Base-by-base conservation (phyloP, 164 flowering plant species). In the grape (Vitis vinifera) region DNA sequence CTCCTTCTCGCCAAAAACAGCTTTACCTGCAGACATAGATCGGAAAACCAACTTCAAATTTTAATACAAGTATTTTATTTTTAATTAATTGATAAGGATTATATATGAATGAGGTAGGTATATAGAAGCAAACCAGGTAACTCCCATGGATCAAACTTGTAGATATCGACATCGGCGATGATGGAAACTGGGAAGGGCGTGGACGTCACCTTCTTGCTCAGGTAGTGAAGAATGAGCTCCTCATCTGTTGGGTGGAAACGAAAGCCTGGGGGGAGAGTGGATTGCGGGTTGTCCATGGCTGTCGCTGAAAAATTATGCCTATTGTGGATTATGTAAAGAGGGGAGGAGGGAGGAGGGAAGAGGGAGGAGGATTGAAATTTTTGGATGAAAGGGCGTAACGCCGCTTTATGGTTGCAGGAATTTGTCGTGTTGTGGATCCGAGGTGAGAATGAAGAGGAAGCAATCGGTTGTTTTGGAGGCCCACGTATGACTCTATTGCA, bases 171-270 rank as follows among this genome's bases (percentile, higher is more conserved):
- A 51, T 80, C 84, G 2, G 83, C 83, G 12, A 85, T 79, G 73
- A 82, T 82, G 16, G 84, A 71, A 10, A 77, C 77, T 0, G 88
- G 81, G 16, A 81, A 76, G 9, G 78, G 83, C 8, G 63, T 48
- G 15, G 84, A 77, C 0, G 79, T 31, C 0, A 73, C 76, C 69
- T 76, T 82, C 69, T 75, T 78, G 19, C 63, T 75, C 0, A 85
- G 78, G 75, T 85, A 85, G 64, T 85, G 84, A 31, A 79, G 80
- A 55, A 87, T 76, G 17, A 87, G 83, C 55, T 87, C 91, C 70
- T 87, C 91, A 69, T 87, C 91, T 7, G 88, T 87, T 4, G 91
- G 91, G 71, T 85, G 83, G 73, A 87, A 87, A 52, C 91, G 75
- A 71, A 80, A 87, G 5, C 91, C 91, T 10, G 89, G 83, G 10